phyloP scores from a whole-genome alignment of 179 eudicot genomes.

The Beta corolliflora region DNA sequence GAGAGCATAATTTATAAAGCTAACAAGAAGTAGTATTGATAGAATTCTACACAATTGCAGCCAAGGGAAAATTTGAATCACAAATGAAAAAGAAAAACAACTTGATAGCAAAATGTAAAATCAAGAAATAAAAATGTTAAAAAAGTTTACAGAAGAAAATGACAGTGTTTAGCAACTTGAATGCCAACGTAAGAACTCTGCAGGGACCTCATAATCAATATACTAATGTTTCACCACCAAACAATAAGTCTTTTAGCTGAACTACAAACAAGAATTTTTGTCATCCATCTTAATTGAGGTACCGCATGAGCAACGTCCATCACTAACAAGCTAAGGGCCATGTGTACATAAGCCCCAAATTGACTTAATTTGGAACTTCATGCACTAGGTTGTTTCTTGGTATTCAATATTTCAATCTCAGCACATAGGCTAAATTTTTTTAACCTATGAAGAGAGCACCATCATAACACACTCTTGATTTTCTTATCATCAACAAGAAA shows the following conservation, averaged over 20 bases:
- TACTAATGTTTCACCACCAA: neutral
- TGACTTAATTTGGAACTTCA: neutral
- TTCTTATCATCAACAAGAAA: neutral
- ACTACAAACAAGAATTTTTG: neutral
- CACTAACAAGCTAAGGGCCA: neutral
- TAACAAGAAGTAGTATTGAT: neutral
- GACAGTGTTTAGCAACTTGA: neutral
- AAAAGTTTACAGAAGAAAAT: neutral
- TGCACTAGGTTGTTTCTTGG: neutral
- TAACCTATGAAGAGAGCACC: neutral
- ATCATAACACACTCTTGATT: neutral
- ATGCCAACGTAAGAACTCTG: neutral
- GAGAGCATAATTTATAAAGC: slow-evolving; percentile 13
- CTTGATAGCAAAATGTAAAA: neutral
- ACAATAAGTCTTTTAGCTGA: too few species aligned
- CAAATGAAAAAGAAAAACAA: neutral
- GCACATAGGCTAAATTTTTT: neutral
- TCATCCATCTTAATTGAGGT: neutral
- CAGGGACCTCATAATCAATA: neutral
- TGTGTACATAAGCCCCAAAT: neutral
- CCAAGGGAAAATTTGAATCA: neutral
- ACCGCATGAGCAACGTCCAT: neutral
- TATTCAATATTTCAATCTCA: neutral
- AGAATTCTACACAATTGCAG: neutral
- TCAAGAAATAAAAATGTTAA: neutral